Percentiles rank a stretch among this genome's conserved stretches.
These are phyloP conservation scores for Tolypocladium ophioglossoides DNA, from an alignment of 2,329 filamentous ascomycete genomes.

Conservation along the genomic window DNA sequence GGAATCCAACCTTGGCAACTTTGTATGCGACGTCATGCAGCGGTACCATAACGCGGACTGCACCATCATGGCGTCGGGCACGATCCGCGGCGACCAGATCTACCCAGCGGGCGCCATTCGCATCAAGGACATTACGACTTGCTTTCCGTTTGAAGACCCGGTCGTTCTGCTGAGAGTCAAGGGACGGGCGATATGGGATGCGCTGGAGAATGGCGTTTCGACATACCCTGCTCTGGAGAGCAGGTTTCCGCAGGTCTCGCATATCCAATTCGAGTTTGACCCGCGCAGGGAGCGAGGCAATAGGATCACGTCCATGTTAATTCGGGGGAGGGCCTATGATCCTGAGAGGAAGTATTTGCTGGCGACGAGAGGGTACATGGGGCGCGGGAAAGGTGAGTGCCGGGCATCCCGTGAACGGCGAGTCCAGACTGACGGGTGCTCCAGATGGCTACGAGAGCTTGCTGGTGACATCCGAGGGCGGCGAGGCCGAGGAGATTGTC, in stretches of 20 bases:
- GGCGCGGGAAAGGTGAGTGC: conserved; percentile 56
- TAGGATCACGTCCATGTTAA: conserved; percentile 50
- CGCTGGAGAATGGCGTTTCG: conserved; percentile 74
- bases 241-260: conserved; percentile 78
- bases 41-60: conserved; percentile 74
- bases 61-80: conserved; percentile 73
- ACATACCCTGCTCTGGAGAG: conserved; percentile 75
- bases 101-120: conserved; percentile 71
- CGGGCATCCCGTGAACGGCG: neutral
- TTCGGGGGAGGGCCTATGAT: conserved; percentile 53
- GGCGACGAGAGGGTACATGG: conserved; percentile 82
- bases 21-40: conserved; percentile 85
- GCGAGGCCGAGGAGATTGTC: conserved; percentile 65
- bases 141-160: conserved; percentile 88
- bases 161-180: conserved; percentile 65
- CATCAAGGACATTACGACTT: conserved; percentile 75
- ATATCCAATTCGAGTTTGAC: conserved; percentile 67
- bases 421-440: neutral
- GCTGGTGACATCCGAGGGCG: conserved; percentile 66
- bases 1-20: conserved; percentile 83
- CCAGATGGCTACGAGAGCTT: conserved; percentile 68
- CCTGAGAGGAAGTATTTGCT: conserved; percentile 56
- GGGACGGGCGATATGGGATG: conserved; percentile 65
- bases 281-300: conserved; percentile 47
- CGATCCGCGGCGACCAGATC: conserved; percentile 79